Conservation (phyloP, 768 basidiomycete species). For the Rhodotorula diobovata region DNA sequence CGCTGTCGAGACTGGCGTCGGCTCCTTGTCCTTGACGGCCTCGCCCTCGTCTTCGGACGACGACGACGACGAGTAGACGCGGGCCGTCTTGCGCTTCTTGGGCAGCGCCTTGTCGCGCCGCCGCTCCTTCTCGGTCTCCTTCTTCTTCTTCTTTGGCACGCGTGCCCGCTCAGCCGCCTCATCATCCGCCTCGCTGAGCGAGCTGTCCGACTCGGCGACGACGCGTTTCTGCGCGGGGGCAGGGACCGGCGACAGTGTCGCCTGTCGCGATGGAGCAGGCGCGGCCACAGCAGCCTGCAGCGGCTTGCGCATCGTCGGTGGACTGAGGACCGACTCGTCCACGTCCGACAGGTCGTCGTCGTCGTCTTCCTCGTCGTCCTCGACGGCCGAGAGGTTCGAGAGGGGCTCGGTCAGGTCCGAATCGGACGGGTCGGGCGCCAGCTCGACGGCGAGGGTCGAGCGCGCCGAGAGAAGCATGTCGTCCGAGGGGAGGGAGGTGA, state of each 20-base stretch:
- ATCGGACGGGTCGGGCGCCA: constrained; percentile 20
- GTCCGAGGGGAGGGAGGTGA: constrained; percentile 28
- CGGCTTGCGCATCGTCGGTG: neutral
- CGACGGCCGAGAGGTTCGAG: constrained; percentile 31
- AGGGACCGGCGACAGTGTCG: neutral
- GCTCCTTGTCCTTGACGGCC: neutral
- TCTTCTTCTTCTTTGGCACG: constrained; percentile 3
- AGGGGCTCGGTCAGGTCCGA: constrained; percentile 38
- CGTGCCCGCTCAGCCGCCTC: neutral
- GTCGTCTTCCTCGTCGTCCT: constrained; percentile 10
- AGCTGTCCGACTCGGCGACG: neutral
- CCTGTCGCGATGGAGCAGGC: neutral
- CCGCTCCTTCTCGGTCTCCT: neutral
- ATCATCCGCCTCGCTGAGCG: constrained; percentile 15
- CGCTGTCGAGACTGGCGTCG: neutral
- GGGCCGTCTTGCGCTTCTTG: constrained; percentile 28
- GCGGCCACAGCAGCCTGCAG: neutral
- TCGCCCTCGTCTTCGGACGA: neutral
- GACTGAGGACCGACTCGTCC: constrained; percentile 2
- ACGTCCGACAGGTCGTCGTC: constrained; percentile 2
- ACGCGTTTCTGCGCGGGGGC: constrained; percentile 5
- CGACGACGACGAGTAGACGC: constrained; percentile 8
- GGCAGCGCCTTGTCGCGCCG: neutral
- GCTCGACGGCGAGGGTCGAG: constrained; percentile 7
- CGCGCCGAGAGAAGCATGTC: neutral